A percentile compares a stretch with the other conserved stretches of the same genome.
phyloP scores from a whole-genome alignment of 1,139 yeast genomes.

The Kodamaea sp. region DNA sequence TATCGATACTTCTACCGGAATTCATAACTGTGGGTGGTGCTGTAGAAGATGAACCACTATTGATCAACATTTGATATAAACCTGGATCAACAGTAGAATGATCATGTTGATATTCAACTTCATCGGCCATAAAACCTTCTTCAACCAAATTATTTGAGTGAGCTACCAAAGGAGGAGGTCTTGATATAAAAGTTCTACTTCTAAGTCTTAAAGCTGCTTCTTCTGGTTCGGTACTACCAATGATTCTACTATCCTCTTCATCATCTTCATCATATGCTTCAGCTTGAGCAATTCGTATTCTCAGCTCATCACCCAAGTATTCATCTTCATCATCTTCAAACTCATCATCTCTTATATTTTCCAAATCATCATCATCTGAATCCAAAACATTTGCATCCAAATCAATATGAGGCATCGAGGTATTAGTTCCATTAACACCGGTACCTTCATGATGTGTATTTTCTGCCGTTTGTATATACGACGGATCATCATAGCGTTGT shows the following conservation, averaged over 20 bases:
- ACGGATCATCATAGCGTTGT: slow-evolving; percentile 12
- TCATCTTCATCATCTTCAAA: slow-evolving; percentile 14
- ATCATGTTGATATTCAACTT: slow-evolving; percentile 55
- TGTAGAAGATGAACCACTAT: slow-evolving; percentile 18
- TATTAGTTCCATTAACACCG: slow-evolving; percentile 9
- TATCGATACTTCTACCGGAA: slow-evolving; percentile 19
- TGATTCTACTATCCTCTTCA: slow-evolving; percentile 11
- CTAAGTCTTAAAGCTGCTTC: slow-evolving; percentile 7
- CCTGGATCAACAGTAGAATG: slow-evolving; percentile 27
- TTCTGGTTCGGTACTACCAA: slow-evolving; percentile 8
- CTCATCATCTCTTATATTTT: slow-evolving; percentile 14
- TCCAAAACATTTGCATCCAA: slow-evolving; percentile 49
- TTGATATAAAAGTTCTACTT: slow-evolving; percentile 1
- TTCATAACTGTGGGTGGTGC: slow-evolving; percentile 11
- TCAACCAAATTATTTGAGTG: slow-evolving; percentile 14
- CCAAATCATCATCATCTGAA: slow-evolving; percentile 28
- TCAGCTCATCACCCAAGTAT: slow-evolving; percentile 5
- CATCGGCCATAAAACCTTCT: slow-evolving; percentile 53
- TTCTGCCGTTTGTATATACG: slow-evolving; percentile 15
- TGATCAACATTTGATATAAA: slow-evolving; percentile 16
- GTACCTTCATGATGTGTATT: slow-evolving; percentile 13
- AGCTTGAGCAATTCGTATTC: slow-evolving; percentile 4
- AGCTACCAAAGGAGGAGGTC: slow-evolving; percentile 5
- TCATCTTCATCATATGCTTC: slow-evolving; percentile 17
- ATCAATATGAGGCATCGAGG: slow-evolving; percentile 25